phyloP scores from a whole-genome alignment of 2,329 filamentous ascomycete genomes.

The Coniochaeta sp. region DNA sequence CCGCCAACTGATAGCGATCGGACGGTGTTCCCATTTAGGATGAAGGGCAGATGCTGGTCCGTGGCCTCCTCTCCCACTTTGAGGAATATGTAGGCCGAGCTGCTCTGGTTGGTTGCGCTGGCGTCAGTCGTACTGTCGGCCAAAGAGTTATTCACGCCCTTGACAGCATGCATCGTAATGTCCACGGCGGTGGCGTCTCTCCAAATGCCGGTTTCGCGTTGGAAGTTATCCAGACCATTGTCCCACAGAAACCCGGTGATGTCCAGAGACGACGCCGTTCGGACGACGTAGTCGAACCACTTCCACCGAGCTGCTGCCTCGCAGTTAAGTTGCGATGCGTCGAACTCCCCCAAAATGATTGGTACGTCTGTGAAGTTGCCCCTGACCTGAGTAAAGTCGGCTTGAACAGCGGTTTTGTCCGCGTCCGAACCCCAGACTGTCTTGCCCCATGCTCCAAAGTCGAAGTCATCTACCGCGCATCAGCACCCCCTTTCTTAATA shows the following conservation, averaged over 20 bases:
- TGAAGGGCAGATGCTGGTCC: conserved; percentile 37
- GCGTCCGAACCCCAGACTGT: conserved; percentile 51
- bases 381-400: conserved; percentile 43
- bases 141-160: conserved; percentile 37
- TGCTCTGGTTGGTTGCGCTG: conserved; percentile 34
- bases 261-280: conserved; percentile 39
- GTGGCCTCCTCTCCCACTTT: conserved; percentile 34
- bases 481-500: background rate
- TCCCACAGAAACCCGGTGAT: conserved; percentile 51
- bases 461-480: conserved; percentile 28
- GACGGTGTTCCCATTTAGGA: conserved; percentile 48
- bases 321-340: conserved; percentile 38
- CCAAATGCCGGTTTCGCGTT: conserved; percentile 41
- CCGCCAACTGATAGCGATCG: conserved; percentile 28
- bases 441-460: conserved; percentile 46
- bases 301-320: conserved; percentile 51
- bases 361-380: conserved; percentile 49
- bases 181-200: conserved; percentile 39
- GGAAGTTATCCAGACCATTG: conserved; percentile 48
- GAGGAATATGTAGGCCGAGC: conserved; percentile 50
- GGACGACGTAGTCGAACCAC: conserved; percentile 47
- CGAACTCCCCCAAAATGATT: conserved; percentile 51
- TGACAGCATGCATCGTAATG: conserved; percentile 37
- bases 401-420: conserved; percentile 41
- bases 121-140: conserved; percentile 44